These are phyloP conservation scores for Oryza glumipatula DNA, from an alignment of 176 grass and related monocot species.

Conservation along the genomic window DNA sequence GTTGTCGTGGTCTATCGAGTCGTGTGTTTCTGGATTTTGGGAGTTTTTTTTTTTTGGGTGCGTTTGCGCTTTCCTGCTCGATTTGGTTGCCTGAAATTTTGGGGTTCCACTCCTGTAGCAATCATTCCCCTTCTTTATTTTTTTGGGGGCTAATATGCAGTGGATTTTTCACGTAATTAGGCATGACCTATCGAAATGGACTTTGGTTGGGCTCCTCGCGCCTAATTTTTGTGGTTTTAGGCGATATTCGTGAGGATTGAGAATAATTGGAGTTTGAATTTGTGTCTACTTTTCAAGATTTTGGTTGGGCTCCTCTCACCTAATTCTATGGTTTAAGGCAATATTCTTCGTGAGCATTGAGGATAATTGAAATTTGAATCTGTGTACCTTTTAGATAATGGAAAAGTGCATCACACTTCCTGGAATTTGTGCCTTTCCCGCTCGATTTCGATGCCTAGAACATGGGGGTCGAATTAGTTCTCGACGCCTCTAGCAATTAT, in stretches of 20 bases:
- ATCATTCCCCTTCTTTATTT: not conserved
- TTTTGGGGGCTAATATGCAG: not conserved
- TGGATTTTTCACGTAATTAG: not conserved
- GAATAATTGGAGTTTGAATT: not conserved
- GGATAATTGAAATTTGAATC: not conserved
- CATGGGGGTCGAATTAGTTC: too few species aligned
- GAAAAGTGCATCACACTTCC: not conserved
- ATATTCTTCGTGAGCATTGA: too few species aligned
- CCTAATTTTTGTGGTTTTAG: constrained; percentile 1
- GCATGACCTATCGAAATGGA: not conserved
- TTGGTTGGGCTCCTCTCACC: too few species aligned
- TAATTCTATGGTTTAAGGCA: too few species aligned
- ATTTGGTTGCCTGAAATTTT: constrained; percentile 14
- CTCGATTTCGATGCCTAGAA: too few species aligned
- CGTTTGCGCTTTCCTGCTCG: not conserved
- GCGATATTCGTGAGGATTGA: not conserved
- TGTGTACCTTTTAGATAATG: too few species aligned
- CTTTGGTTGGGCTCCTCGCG: not conserved
- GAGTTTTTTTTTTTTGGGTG: not conserved
- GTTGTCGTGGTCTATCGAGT: not conserved
- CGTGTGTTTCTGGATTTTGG: not conserved
- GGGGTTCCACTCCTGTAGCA: not conserved
- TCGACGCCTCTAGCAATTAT: too few species aligned
- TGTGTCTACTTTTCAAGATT: not conserved
- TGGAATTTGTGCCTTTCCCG: not conserved